Conservation (phyloP, 2,329 filamentous ascomycete genomes). For the Colletotrichum tropicicola region DNA sequence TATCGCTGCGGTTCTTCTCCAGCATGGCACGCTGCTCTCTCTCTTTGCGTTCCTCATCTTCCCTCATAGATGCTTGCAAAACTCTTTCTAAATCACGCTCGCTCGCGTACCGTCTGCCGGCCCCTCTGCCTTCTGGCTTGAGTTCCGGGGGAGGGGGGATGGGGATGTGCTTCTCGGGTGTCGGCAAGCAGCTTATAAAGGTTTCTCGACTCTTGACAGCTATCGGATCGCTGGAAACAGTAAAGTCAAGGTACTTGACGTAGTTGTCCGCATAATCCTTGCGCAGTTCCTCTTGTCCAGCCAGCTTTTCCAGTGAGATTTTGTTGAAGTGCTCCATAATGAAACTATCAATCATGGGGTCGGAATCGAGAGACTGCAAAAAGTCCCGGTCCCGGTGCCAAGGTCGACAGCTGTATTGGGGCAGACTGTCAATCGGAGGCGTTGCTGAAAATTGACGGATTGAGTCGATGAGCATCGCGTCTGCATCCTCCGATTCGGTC, state of each 20-base stretch:
- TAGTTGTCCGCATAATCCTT: slow-evolving; percentile 58
- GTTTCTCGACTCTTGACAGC: slow-evolving; percentile 65
- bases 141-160: slow-evolving; percentile 54
- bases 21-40: slow-evolving; percentile 71
- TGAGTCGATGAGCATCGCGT: slow-evolving; percentile 57
- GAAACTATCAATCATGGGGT: slow-evolving; percentile 52
- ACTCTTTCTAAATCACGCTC: slow-evolving; percentile 79
- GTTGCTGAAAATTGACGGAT: slow-evolving; percentile 62
- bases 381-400: slow-evolving; percentile 60
- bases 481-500: slow-evolving; percentile 63
- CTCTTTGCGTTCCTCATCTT: slow-evolving; percentile 76
- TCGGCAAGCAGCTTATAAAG: slow-evolving; percentile 42
- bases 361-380: slow-evolving; percentile 49
- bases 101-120: slow-evolving; percentile 69
- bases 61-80: slow-evolving; percentile 75
- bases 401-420: slow-evolving; percentile 52
- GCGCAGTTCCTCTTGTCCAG: slow-evolving; percentile 49
- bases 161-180: slow-evolving; percentile 25
- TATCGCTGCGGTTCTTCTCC: slow-evolving; percentile 77
- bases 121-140: slow-evolving; percentile 64
- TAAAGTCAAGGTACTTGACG: slow-evolving; percentile 62
- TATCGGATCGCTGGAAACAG: slow-evolving; percentile 62
- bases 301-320: slow-evolving; percentile 45
- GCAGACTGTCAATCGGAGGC: slow-evolving; percentile 63
- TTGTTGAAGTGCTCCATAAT: slow-evolving; percentile 55